phyloP scores from a whole-genome alignment of 768 basidiomycete species.

The Auriscalpium orientale region DNA sequence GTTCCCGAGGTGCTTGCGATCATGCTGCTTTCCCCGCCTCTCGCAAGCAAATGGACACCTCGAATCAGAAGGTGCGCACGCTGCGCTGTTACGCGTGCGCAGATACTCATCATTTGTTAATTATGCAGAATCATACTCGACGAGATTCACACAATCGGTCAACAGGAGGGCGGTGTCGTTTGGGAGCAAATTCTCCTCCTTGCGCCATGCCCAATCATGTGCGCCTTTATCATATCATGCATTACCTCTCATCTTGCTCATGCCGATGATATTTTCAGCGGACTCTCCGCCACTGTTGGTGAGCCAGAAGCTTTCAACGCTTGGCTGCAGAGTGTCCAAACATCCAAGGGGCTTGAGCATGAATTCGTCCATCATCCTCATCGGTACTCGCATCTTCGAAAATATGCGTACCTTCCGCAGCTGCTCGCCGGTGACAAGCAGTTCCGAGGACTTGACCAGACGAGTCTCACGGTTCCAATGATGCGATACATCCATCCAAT shows the following conservation, averaged over 20 bases:
- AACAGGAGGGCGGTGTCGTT: slow-evolving; percentile 59
- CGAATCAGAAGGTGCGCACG: slow-evolving; percentile 46
- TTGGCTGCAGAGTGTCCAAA: slow-evolving; percentile 60
- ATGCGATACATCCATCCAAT: slow-evolving; percentile 59
- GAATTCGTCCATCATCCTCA: slow-evolving; percentile 55
- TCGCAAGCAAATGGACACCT: slow-evolving; percentile 55
- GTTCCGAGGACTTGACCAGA: slow-evolving; percentile 32
- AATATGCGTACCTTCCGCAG: slow-evolving; percentile 46
- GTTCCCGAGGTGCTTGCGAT: slow-evolving; percentile 66
- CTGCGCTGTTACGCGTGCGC: background rate
- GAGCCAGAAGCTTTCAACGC: slow-evolving; percentile 54
- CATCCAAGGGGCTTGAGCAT: slow-evolving; percentile 50
- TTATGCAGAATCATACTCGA: slow-evolving; percentile 54
- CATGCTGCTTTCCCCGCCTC: slow-evolving; percentile 60
- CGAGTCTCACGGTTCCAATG: slow-evolving; percentile 29
- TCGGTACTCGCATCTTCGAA: slow-evolving; percentile 68
- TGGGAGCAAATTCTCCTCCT: slow-evolving; percentile 73
- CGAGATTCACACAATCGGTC: slow-evolving; percentile 62
- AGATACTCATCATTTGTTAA: background rate
- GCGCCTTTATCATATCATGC: slow-evolving; percentile 16
- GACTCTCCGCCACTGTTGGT: slow-evolving; percentile 67
- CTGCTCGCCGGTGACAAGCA: slow-evolving; percentile 15
- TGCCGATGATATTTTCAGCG: slow-evolving; percentile 31
- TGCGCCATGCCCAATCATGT: slow-evolving; percentile 70
- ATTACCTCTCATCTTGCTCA: background rate